Evolutionary conservation across 176 grass and related monocot species (phyloP).

Genomic region (Ensete glaucum): DNA sequence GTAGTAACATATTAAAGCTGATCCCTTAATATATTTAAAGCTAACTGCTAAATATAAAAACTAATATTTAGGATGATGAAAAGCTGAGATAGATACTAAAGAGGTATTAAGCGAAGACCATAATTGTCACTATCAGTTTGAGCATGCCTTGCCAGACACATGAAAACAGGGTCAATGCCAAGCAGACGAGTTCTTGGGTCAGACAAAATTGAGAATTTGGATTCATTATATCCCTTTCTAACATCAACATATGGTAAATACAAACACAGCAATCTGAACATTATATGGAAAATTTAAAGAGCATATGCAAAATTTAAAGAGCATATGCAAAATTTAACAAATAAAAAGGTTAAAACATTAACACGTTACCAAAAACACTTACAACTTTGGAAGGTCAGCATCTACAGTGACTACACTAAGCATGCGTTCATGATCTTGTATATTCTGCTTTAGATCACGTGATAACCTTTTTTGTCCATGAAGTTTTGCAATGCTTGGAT

Average conservation of each 20-base stretch:
- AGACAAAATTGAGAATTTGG: neutral
- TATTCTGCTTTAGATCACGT: constrained; percentile 51
- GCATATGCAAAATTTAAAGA: neutral
- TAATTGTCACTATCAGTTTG: no score
- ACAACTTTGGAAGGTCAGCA: neutral
- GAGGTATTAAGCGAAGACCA: no score
- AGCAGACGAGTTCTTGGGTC: neutral
- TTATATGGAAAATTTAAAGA: neutral
- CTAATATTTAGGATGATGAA: no score
- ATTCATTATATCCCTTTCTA: neutral
- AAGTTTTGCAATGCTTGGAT: constrained; percentile 64
- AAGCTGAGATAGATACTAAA: no score
- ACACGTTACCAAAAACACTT: neutral
- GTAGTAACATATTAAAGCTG: no score
- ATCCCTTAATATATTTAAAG: no score
- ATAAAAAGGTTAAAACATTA: neutral
- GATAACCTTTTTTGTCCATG: constrained; percentile 46
- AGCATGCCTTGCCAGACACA: no score
- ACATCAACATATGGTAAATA: neutral
- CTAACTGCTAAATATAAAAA: no score
- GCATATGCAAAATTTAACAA: neutral
- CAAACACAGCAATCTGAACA: neutral
- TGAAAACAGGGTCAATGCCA: no score
- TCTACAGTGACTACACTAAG: constrained; percentile 32
- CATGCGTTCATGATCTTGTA: constrained; percentile 69